phyloP scores from a whole-genome alignment of 2,329 filamentous ascomycete species.

The Fusarium sp. region DNA sequence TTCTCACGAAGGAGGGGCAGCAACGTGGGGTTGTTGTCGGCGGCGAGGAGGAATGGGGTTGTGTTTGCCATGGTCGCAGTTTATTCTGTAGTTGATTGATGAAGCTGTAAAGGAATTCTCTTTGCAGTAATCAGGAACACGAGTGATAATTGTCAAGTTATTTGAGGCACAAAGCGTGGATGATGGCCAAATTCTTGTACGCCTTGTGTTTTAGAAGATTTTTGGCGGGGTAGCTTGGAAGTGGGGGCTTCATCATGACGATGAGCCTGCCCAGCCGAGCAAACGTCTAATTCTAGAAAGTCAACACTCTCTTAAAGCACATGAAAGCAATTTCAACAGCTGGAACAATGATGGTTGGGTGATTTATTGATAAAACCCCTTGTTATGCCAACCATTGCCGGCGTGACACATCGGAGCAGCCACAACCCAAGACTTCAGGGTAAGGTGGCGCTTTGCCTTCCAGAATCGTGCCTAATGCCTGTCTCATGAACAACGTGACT shows the following conservation, averaged over 20 bases:
- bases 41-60: slow-evolving; percentile 80
- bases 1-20: slow-evolving; percentile 78
- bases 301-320: too few species aligned
- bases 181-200: background rate
- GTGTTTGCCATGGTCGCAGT: slow-evolving; percentile 34
- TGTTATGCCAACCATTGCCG: background rate
- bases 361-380: too few species aligned
- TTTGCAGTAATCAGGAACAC: background rate
- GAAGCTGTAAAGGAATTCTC: too few species aligned
- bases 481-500: slow-evolving; percentile 20
- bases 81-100: background rate
- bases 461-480: slow-evolving; percentile 7
- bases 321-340: too few species aligned
- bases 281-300: background rate
- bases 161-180: background rate
- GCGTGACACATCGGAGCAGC: slow-evolving; percentile 20
- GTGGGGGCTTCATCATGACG: slow-evolving; percentile 13
- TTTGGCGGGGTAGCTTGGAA: slow-evolving; percentile 35
- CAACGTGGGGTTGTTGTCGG: slow-evolving; percentile 81
- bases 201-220: slow-evolving; percentile 9
- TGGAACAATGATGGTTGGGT: too few species aligned
- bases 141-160: background rate
- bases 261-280: background rate
- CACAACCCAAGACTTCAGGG: slow-evolving; percentile 23
- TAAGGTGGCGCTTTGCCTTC: slow-evolving; percentile 17